phyloP scores from a whole-genome alignment of 176 grass and related monocot species.

The Phyllostachys edulis region DNA sequence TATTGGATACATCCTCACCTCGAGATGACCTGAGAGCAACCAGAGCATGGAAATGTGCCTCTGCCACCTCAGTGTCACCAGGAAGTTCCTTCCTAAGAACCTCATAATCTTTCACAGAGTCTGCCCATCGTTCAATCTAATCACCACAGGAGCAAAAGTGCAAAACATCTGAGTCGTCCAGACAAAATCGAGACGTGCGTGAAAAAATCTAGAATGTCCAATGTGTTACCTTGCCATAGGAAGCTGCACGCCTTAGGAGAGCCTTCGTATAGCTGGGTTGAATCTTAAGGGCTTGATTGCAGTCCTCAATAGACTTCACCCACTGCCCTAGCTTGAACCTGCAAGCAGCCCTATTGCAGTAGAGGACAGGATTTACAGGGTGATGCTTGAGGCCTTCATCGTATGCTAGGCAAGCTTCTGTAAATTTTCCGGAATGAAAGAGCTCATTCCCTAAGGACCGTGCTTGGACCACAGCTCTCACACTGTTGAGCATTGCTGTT shows the following conservation, averaged over 20 bases:
- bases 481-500: constrained; percentile 50
- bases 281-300: constrained; percentile 88
- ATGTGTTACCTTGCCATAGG: constrained; percentile 64
- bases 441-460: constrained; percentile 82
- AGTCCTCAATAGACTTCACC: constrained; percentile 87
- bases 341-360: constrained; percentile 94
- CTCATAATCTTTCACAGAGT: constrained; percentile 88
- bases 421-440: constrained; percentile 72
- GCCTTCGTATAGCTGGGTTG: constrained; percentile 88
- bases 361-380: constrained; percentile 75
- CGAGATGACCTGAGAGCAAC: constrained; percentile 83
- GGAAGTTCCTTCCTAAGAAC: constrained; percentile 78
- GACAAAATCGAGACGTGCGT: neutral
- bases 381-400: constrained; percentile 83
- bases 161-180: neutral
- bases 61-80: constrained; percentile 73
- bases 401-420: constrained; percentile 77
- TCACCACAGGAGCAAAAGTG: constrained; percentile 20
- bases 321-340: constrained; percentile 83
- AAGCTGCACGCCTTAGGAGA: constrained; percentile 88
- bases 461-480: constrained; percentile 67
- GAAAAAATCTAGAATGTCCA: neutral
- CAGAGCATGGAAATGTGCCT: constrained; percentile 82
- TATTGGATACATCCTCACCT: constrained; percentile 78
- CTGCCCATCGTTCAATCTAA: constrained; percentile 78